Evolutionary conservation across 306 rosid genomes (phyloP).

Genomic region (Fagus crenata): DNA sequence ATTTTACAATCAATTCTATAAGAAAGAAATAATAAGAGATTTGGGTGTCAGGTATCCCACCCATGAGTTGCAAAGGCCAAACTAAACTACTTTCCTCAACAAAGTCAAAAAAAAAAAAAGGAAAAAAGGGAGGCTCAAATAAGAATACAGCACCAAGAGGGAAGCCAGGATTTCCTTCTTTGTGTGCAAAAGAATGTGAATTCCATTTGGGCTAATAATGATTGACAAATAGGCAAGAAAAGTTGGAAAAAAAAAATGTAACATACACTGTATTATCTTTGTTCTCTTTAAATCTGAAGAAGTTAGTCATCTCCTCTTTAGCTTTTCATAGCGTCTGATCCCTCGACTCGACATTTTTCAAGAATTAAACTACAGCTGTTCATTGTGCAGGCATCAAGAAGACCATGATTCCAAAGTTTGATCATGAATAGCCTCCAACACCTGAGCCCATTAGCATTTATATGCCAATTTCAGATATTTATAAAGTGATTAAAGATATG

Average conservation of each 20-base stretch:
- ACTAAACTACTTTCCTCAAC: neutral
- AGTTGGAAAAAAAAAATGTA: constrained; percentile 23
- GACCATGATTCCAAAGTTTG: constrained; percentile 97
- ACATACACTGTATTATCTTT: constrained; percentile 22
- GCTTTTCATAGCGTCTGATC: constrained; percentile 31
- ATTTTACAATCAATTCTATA: too few species aligned
- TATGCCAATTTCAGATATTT: neutral
- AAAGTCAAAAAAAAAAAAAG: neutral
- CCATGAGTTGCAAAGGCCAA: neutral
- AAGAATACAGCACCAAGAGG: neutral
- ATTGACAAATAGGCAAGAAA: constrained; percentile 9
- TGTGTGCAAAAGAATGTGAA: neutral
- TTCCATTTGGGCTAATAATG: neutral
- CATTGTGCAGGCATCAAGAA: constrained; percentile 79
- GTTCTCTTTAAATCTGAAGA: constrained; percentile 7
- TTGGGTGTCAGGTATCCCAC: too few species aligned
- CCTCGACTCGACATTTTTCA: constrained; percentile 46
- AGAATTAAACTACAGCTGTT: constrained; percentile 61
- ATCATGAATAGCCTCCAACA: constrained; percentile 96
- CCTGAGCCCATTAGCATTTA: constrained; percentile 50
- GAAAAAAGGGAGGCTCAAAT: neutral
- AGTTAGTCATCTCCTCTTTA: constrained; percentile 22
- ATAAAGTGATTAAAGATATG: neutral
- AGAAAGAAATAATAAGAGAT: neutral
- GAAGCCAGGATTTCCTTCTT: neutral